These are phyloP conservation scores for Carex parvula DNA, from an alignment of 176 grass and related monocot species.

Conservation along the genomic window DNA sequence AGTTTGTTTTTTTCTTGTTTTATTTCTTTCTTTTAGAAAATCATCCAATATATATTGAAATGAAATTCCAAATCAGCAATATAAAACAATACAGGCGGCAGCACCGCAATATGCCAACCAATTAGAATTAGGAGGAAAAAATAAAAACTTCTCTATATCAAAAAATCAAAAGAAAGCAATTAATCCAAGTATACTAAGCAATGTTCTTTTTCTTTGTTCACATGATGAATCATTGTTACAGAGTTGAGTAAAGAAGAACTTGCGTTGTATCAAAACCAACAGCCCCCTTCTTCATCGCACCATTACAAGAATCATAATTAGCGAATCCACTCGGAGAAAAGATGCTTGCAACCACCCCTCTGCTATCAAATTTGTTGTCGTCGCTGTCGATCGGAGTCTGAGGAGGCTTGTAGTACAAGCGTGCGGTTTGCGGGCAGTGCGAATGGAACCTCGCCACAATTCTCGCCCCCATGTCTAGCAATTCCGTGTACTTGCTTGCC, in stretches of 20 bases:
- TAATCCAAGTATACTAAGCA: background rate
- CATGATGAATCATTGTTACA: background rate
- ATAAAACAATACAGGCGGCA: background rate
- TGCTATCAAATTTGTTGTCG: background rate
- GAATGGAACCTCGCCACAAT: constrained; percentile 63
- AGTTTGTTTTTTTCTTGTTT: background rate
- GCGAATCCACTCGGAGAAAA: background rate
- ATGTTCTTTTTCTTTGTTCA: background rate
- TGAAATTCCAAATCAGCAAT: background rate
- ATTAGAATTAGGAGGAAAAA: background rate
- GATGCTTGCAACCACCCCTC: background rate
- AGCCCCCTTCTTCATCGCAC: background rate
- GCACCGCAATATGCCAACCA: background rate
- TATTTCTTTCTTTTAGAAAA: background rate
- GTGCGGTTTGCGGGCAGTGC: constrained; percentile 69
- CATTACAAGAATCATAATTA: background rate
- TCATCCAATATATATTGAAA: background rate
- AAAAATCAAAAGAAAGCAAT: background rate
- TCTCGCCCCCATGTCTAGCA: constrained; percentile 65
- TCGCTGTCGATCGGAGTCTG: background rate
- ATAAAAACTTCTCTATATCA: background rate
- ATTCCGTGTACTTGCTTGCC: constrained; percentile 49
- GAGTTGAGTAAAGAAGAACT: constrained; percentile 21
- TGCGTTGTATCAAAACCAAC: constrained; percentile 23
- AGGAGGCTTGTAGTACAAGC: constrained; percentile 83